A percentile compares a stretch with the other conserved stretches of the same genome.
Conservation (phyloP, 305 asterid species). For the Plantago lanceolata region DNA sequence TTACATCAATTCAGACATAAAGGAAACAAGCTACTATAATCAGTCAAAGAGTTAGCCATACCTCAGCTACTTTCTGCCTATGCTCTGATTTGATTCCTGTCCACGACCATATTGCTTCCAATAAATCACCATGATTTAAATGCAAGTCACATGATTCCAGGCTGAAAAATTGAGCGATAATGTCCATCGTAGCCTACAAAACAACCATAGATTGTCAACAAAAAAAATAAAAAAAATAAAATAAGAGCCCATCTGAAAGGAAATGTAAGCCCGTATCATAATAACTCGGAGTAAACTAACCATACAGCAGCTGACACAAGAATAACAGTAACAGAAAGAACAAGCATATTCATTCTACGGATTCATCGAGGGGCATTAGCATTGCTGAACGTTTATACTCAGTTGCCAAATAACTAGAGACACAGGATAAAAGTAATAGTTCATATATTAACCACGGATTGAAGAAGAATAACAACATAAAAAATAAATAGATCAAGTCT, state of each 20-base stretch:
- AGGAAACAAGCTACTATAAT: too few species aligned
- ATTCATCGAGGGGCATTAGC: background rate
- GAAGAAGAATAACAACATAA: background rate
- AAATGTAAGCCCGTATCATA: background rate
- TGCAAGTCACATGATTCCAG: conserved; percentile 79
- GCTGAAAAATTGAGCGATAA: conserved; percentile 55
- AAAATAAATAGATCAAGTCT: background rate
- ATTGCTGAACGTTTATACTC: background rate
- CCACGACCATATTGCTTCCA: conserved; percentile 98
- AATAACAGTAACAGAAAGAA: background rate
- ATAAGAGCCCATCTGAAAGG: background rate
- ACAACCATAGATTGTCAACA: conserved; percentile 22
- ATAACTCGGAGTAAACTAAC: background rate
- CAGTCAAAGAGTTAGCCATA: too few species aligned
- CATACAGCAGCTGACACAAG: background rate
- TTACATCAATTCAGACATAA: too few species aligned
- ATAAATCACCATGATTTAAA: conserved; percentile 82
- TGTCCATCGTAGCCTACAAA: conserved; percentile 74
- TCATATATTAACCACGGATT: background rate
- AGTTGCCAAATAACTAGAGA: background rate
- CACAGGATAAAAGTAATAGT: background rate
- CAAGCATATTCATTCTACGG: conserved; percentile 8
- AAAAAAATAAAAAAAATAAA: conserved; percentile 1
- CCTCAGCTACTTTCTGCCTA: conserved; percentile 96
- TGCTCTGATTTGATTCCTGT: conserved; percentile 72